Conservation (phyloP, 305 asterid genomes). For the Plantago coronopus region DNA sequence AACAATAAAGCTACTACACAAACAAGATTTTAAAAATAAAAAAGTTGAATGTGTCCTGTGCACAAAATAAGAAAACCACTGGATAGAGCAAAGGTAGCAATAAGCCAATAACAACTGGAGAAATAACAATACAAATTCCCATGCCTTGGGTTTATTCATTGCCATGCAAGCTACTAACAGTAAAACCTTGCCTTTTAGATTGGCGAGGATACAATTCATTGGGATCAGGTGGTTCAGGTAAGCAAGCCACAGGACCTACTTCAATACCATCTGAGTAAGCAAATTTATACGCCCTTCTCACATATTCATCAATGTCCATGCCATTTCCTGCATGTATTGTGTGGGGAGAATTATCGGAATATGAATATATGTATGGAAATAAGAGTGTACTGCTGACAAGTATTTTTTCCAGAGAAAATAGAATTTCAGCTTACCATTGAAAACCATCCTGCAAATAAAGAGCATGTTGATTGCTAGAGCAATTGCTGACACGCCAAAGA, state of each 20-base stretch:
- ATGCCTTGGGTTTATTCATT: slow-evolving; percentile 1
- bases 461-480: slow-evolving; percentile 98
- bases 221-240: slow-evolving; percentile 98
- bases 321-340: slow-evolving; percentile 70
- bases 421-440: slow-evolving; percentile 59
- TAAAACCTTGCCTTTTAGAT: slow-evolving; percentile 72
- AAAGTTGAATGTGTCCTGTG: neutral
- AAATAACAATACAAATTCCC: slow-evolving; percentile 10
- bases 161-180: slow-evolving; percentile 21
- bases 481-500: slow-evolving; percentile 98
- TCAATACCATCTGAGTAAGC: slow-evolving; percentile 97
- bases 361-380: slow-evolving; percentile 1
- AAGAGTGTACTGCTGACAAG: slow-evolving; percentile 6
- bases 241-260: slow-evolving; percentile 95
- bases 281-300: slow-evolving; percentile 92
- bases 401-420: slow-evolving; percentile 20
- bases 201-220: slow-evolving; percentile 92
- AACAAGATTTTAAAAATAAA: neutral
- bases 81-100: slow-evolving; percentile 5
- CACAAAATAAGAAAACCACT: slow-evolving; percentile 6
- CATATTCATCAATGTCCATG: slow-evolving; percentile 92
- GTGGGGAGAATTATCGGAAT: slow-evolving; percentile 20
- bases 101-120: slow-evolving; percentile 13
- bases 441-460: slow-evolving; percentile 98
- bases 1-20: slow-evolving; percentile 18